phyloP scores from a whole-genome alignment of 129 eudicot species.

The Calendula officinalis region DNA sequence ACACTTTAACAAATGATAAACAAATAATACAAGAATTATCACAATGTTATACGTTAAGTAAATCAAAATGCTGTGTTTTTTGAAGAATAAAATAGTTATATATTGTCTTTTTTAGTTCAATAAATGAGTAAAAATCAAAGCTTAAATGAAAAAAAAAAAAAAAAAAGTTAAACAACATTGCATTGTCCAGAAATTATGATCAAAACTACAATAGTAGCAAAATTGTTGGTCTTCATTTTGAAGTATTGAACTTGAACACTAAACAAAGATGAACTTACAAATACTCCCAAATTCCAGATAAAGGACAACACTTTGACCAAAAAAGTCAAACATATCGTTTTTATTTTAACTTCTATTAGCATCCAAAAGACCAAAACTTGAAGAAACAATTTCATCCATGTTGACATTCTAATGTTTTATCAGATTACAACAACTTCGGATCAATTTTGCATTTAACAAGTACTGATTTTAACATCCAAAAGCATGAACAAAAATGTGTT shows the following conservation, averaged over 20 bases:
- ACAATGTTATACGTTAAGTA: not conserved
- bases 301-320: not conserved
- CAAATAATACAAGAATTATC: constrained; percentile 2
- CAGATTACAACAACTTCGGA: constrained; percentile 7
- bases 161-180: constrained; percentile 11
- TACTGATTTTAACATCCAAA: not conserved
- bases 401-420: not conserved
- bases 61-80: not conserved
- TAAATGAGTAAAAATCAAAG: constrained; percentile 6
- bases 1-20: constrained; percentile 6
- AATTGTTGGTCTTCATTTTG: not conserved
- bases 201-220: not conserved
- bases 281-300: not conserved
- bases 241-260: constrained; percentile 8
- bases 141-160: not conserved
- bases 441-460: constrained; percentile 9
- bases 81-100: not conserved
- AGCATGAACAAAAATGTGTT: not conserved
- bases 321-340: not conserved
- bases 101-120: constrained; percentile 6
- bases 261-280: not conserved
- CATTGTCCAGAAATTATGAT: constrained; percentile 13
- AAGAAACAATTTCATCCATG: not conserved
- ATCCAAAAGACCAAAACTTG: not conserved
- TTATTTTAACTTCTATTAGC: constrained; percentile 3